A percentile compares a stretch with the other conserved stretches of the same genome.
phyloP scores from a whole-genome alignment of 192 early-diverging fungal species.

The Linnemannia elongata region DNA sequence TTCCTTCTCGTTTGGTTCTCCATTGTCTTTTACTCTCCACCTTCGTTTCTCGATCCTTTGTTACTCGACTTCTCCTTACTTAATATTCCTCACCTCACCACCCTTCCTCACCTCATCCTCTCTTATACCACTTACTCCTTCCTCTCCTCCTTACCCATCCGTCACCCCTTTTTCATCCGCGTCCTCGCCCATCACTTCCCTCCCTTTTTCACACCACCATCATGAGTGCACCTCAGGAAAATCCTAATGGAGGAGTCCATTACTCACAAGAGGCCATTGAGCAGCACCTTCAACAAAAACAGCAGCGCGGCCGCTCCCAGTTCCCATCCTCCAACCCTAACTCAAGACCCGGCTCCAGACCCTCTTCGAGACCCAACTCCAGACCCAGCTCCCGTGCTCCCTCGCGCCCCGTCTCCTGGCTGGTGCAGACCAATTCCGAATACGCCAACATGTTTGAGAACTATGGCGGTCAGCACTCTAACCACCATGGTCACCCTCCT shows the following conservation, averaged over 20 bases:
- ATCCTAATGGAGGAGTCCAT: neutral
- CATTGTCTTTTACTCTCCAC: neutral
- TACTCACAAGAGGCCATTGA: neutral
- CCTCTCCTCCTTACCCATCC: neutral
- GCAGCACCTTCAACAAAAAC: neutral
- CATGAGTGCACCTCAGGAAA: constrained; percentile 12
- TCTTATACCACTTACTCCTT: neutral
- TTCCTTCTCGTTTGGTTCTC: neutral
- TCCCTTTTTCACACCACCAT: neutral
- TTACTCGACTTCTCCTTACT: neutral
- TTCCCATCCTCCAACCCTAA: constrained; percentile 4
- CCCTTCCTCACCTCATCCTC: neutral
- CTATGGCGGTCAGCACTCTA: constrained; percentile 32
- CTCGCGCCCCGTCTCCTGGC: constrained; percentile 46
- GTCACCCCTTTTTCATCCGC: neutral
- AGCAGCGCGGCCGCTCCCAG: constrained; percentile 24
- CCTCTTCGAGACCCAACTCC: constrained; percentile 26
- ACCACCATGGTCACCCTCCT: constrained; percentile 10
- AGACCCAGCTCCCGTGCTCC: constrained; percentile 30
- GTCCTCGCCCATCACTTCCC: neutral
- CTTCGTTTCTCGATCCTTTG: neutral
- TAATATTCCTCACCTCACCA: neutral
- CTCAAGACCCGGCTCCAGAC: constrained; percentile 22
- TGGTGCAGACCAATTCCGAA: constrained; percentile 42
- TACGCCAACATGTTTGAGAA: constrained; percentile 56